A percentile compares a stretch with the other conserved stretches of the same genome.
phyloP scores from a whole-genome alignment of 1,284 basidiomycete species.

The Fomitopsis palustris region DNA sequence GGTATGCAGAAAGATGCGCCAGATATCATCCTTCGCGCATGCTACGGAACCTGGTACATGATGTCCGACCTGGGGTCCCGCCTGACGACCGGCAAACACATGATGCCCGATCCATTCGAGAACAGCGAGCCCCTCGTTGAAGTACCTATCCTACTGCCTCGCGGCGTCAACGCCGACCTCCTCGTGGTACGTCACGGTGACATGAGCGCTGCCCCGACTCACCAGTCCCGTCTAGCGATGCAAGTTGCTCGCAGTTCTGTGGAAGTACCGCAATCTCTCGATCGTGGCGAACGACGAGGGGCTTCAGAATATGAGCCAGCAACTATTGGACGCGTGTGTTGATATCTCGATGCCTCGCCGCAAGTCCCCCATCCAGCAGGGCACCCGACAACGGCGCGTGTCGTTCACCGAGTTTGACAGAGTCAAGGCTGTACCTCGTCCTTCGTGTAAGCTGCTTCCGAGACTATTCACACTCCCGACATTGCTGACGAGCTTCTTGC shows the following conservation, averaged over 20 bases:
- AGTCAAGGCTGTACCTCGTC: neutral
- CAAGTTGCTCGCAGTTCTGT: neutral
- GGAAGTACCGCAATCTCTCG: neutral
- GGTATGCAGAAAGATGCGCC: no score
- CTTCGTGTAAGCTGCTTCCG: neutral
- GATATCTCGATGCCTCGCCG: neutral
- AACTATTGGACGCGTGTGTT: neutral
- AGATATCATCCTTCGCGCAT: no score
- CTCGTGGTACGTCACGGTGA: neutral
- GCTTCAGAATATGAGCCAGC: neutral
- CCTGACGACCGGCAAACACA: neutral
- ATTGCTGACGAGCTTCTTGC: no score
- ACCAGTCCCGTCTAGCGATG: neutral
- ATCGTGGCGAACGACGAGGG: neutral
- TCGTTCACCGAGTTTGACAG: neutral
- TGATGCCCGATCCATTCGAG: neutral
- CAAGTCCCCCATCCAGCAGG: neutral
- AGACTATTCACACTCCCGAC: no score
- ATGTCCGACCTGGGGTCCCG: neutral
- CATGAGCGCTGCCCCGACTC: neutral
- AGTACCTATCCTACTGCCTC: neutral
- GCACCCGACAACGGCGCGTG: neutral
- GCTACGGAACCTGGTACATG: neutral
- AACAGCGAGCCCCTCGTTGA: neutral
- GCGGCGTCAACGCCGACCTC: neutral